Percentiles rank a stretch among this genome's conserved stretches.
These are phyloP conservation scores for Phanerochaete sordida DNA, from an alignment of 768 basidiomycete species.

Conservation along the genomic window DNA sequence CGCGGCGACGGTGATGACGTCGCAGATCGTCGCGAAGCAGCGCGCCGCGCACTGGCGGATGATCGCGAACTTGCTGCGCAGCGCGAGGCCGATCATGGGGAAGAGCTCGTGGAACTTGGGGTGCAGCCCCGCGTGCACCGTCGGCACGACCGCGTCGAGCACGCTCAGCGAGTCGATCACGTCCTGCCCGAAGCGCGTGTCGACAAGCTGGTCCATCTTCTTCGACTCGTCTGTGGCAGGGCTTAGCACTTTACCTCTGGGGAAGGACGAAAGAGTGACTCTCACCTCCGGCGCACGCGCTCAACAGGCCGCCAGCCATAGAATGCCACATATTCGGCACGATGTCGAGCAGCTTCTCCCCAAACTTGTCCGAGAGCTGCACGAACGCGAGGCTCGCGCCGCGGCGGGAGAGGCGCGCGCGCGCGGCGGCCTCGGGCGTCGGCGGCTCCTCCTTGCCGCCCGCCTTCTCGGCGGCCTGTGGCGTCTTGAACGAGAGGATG, in stretches of 20 bases:
- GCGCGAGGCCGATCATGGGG: slow-evolving; percentile 69
- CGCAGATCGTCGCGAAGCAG: slow-evolving; percentile 85
- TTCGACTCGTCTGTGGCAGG: slow-evolving; percentile 43
- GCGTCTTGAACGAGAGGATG: slow-evolving; percentile 69
- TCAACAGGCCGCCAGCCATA: slow-evolving; percentile 75
- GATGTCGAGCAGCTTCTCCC: slow-evolving; percentile 60
- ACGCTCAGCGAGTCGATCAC: slow-evolving; percentile 92
- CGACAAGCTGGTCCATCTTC: slow-evolving; percentile 62
- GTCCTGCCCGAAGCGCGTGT: slow-evolving; percentile 77
- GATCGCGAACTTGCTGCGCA: slow-evolving; percentile 87
- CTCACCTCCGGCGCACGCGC: slow-evolving; percentile 65
- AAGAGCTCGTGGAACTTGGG: slow-evolving; percentile 67
- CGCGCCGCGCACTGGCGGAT: slow-evolving; percentile 85
- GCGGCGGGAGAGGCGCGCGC: slow-evolving; percentile 71
- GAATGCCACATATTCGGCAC: slow-evolving; percentile 97
- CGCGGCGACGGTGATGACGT: slow-evolving; percentile 78
- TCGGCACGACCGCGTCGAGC: slow-evolving; percentile 75
- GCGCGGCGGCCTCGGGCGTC: slow-evolving; percentile 51
- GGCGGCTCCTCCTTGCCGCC: slow-evolving; percentile 37
- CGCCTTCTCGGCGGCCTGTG: slow-evolving; percentile 28
- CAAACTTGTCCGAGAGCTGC: slow-evolving; percentile 75
- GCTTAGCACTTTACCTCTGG: background rate
- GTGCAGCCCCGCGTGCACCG: slow-evolving; percentile 69
- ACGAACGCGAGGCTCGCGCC: slow-evolving; percentile 85
- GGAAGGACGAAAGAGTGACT: background rate